phyloP scores from a whole-genome alignment of 2,329 filamentous ascomycete species.

The Penicillium olsonii region DNA sequence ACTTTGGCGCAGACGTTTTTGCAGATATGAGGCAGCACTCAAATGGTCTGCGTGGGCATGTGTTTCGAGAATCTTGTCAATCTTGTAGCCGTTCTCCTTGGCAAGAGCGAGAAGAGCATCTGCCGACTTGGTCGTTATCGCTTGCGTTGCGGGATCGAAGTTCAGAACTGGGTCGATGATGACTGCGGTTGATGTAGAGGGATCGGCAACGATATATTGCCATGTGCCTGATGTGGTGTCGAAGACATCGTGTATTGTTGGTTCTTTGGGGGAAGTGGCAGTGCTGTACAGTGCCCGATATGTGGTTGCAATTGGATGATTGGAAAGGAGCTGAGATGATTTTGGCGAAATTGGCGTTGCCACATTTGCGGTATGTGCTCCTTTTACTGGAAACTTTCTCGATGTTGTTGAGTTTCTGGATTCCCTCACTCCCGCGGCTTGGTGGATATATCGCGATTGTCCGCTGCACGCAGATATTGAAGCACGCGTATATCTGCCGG shows the following conservation, averaged over 20 bases:
- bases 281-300: slow-evolving; percentile 11
- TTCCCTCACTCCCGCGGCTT: not conserved
- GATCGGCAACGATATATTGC: slow-evolving; percentile 64
- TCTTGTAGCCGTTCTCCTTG: slow-evolving; percentile 47
- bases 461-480: not conserved
- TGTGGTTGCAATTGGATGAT: not conserved
- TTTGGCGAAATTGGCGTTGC: no score
- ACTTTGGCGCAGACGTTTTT: slow-evolving; percentile 42
- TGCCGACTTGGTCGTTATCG: slow-evolving; percentile 54
- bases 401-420: not conserved
- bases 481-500: not conserved
- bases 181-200: slow-evolving; percentile 49
- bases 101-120: slow-evolving; percentile 53
- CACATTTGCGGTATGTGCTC: no score
- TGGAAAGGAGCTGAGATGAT: no score
- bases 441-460: not conserved
- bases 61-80: slow-evolving; percentile 61
- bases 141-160: slow-evolving; percentile 50
- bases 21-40: slow-evolving; percentile 61
- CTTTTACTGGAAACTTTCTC: not conserved
- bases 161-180: slow-evolving; percentile 66
- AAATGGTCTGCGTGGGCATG: slow-evolving; percentile 58
- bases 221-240: slow-evolving; percentile 55
- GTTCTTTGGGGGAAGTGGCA: not conserved
- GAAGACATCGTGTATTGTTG: slow-evolving; percentile 31